A percentile compares a stretch with the other conserved stretches of the same genome.
Conservation (phyloP, 768 basidiomycete genomes). For the Boletus eberwhitei region DNA sequence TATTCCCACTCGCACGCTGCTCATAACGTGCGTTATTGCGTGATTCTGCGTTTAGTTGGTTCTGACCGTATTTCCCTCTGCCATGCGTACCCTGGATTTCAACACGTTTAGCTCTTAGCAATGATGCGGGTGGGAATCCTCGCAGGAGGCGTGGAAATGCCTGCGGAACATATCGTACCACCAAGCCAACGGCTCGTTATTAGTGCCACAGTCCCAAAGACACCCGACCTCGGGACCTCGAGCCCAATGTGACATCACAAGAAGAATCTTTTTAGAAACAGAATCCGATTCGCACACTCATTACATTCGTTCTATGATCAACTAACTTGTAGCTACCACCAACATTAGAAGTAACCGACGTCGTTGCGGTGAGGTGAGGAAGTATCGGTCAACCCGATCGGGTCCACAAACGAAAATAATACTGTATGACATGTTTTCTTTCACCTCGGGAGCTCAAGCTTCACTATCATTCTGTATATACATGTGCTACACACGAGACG, state of each 20-base stretch:
- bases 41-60: not conserved
- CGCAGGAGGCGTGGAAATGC: slow-evolving; percentile 58
- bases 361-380: not conserved
- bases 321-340: slow-evolving; percentile 1
- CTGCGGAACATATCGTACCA: slow-evolving; percentile 42
- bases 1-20: slow-evolving; percentile 84
- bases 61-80: slow-evolving; percentile 5
- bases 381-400: not conserved
- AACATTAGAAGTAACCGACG: slow-evolving; percentile 4
- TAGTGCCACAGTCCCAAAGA: slow-evolving; percentile 11
- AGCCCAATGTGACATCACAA: not conserved
- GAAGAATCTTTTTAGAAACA: not conserved
- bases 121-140: slow-evolving; percentile 77
- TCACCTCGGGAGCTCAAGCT: not conserved
- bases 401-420: not conserved
- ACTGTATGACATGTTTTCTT: slow-evolving; percentile 1
- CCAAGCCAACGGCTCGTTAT: slow-evolving; percentile 42
- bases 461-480: slow-evolving; percentile 8
- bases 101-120: slow-evolving; percentile 49
- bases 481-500: not conserved
- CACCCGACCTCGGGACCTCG: not conserved
- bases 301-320: slow-evolving; percentile 16
- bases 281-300: not conserved
- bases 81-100: not conserved
- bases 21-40: slow-evolving; percentile 53